Base-by-base conservation (phyloP, 345 rosid genomes). In the Durio zibethinus region DNA sequence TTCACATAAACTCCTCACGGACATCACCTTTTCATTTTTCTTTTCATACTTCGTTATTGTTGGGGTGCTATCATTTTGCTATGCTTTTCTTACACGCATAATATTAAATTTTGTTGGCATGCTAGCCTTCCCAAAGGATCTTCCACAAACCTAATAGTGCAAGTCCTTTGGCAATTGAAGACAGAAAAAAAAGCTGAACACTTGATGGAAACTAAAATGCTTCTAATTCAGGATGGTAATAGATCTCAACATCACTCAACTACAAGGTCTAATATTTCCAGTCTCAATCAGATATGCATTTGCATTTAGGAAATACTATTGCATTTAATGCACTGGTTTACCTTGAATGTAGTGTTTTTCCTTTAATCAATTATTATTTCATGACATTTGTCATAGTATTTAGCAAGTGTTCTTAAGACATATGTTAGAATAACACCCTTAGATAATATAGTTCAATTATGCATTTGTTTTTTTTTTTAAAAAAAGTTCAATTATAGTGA, bases 381-480 rank as follows among this genome's bases (percentile, higher is more conserved):
- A 69, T 7, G 73, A 40, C 8, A 38, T 47, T 15, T 25, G 23
- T 7, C 16, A 7, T 43, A 15, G 56, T 25, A 14, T 15, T 53
- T 47, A 45, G 48, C 36, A 45, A 14, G 5, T 45, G 36, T 27
- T 45, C 56, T 27, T 27, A 45, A 45, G 36, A 68, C 31, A 15
- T 25, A 25, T 68, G 36, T 43, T 43, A 45, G 38, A 69, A 27
- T 47, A 45, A 48, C 45, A 69, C 7, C 14, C 16, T 47, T 45
- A 45, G 73, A 48, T 70, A 70, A 48, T 70, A 48, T 31, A 50
- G 74, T 68, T 43, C 11, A 43, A 54, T 54, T 47, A 47, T 14
- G 52, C 18, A 18, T 47, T 47, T 47, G 16, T 47, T 15, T 15
- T 47, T 4, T 0, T 14, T 2, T 4, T 33, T 1, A 15, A 14